Conservation (phyloP, 257 asterid genomes). For the Nicotiana undulata region DNA sequence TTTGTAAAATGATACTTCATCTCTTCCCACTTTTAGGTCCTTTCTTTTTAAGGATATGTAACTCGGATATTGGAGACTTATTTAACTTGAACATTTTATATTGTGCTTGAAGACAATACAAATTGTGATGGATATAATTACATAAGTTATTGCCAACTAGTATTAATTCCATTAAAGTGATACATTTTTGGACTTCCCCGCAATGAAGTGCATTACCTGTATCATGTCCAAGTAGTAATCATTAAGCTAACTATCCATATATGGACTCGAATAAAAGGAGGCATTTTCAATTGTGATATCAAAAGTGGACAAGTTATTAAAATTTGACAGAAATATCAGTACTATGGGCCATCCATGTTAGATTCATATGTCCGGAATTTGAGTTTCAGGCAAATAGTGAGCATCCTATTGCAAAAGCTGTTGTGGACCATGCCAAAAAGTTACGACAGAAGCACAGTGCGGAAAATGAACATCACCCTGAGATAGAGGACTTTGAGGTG, state of each 20-base stretch:
- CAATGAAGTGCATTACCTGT: background rate
- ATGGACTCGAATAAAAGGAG: background rate
- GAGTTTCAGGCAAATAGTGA: conserved; percentile 72
- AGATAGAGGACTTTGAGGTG: conserved; percentile 79
- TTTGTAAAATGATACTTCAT: background rate
- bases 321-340: background rate
- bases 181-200: background rate
- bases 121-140: background rate
- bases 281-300: background rate
- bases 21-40: background rate
- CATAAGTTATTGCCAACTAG: background rate
- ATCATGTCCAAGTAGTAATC: background rate
- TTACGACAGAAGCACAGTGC: conserved; percentile 36
- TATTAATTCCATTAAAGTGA: background rate
- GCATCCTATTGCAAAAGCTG: conserved; percentile 94
- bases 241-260: background rate
- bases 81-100: background rate
- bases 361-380: background rate
- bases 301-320: background rate
- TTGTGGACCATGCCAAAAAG: conserved; percentile 72
- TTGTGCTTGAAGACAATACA: background rate
- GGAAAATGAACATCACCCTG: conserved; percentile 37
- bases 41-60: background rate
- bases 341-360: background rate
- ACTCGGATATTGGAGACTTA: background rate